These are phyloP conservation scores for Cystofilobasidium ferigula DNA, from an alignment of 768 basidiomycete genomes.

Conservation along the genomic window DNA sequence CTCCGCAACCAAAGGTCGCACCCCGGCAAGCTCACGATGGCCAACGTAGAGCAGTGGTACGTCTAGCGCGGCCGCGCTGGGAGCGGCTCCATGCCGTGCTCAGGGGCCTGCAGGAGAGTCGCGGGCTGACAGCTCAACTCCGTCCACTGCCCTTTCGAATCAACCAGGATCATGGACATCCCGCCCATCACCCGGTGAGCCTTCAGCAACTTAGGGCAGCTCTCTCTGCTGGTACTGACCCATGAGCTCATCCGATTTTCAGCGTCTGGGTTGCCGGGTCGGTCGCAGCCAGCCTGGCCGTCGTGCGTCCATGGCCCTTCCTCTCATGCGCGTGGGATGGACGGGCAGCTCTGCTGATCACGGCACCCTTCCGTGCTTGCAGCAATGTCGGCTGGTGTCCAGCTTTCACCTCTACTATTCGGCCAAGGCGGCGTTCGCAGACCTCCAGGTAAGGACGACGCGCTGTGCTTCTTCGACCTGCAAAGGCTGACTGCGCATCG, in stretches of 20 bases:
- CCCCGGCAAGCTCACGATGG: no score
- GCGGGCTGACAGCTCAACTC: no score
- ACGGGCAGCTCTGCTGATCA: background rate
- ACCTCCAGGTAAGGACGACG: slow-evolving; percentile 54
- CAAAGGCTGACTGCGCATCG: background rate
- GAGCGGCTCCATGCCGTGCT: no score
- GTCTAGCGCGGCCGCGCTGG: no score
- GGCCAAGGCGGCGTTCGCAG: slow-evolving; percentile 68
- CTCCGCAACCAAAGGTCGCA: no score
- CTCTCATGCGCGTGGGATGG: background rate
- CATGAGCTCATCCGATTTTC: no score
- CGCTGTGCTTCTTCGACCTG: background rate
- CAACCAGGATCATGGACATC: slow-evolving; percentile 62
- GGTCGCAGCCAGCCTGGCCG: slow-evolving; percentile 68
- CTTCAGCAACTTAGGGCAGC: no score
- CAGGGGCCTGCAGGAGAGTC: no score
- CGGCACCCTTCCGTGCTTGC: background rate
- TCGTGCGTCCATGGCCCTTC: slow-evolving; percentile 51
- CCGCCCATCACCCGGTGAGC: slow-evolving; percentile 64
- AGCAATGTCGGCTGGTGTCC: slow-evolving; percentile 90
- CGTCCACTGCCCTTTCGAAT: background rate
- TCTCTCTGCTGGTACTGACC: no score
- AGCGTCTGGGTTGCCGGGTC: slow-evolving; percentile 70
- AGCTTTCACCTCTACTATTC: slow-evolving; percentile 89
- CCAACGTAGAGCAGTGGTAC: slow-evolving; percentile 24